Base-by-base conservation (phyloP, 2,329 filamentous ascomycete species). In the Pseudogymnoascus sp. region DNA sequence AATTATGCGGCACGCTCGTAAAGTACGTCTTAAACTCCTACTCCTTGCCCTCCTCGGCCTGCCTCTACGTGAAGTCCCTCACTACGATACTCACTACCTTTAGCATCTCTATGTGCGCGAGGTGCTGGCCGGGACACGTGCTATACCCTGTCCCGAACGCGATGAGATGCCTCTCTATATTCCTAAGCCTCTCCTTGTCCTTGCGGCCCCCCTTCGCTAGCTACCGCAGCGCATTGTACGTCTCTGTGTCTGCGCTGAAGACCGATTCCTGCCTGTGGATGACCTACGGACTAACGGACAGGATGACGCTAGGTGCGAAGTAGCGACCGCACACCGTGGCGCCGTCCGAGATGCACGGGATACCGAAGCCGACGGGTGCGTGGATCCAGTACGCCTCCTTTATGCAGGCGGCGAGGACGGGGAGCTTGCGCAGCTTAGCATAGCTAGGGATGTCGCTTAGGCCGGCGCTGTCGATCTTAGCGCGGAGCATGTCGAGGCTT, bases 371-470 rank as follows among this genome's bases (percentile, higher is more conserved):
- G 3, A 73, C 69, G 6, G 69, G 69, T 0, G 72, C 66, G 61
- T 76, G 72, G 21, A 74, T 66, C 0, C 75, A 72, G 38, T 72
- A 70, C 5, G 73, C 69, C 63, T 78, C 76, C 65, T 76, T 76
- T 59, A 73, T 70, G 66, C 72, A 74, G 58, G 74, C 73, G 52
- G 75, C 72, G 3, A 76, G 68, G 49, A 71, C 73, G 0, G 71
- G 72, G 60, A 76, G 61, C 33, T 71, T 70, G 35, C 70, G 65
- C 2, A 70, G 68, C 60, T 75, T 71, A 0, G 62, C 65, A 55
- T 72, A 72, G 10, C 61, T 65, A 21, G 63, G 58, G 41, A 66
- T 45, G 31, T 64, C 37, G 19, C 65, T 63, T n/a, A 69, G 60
- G 6, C 64, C 19, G 16, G 61, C 65, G 14, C 59, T 58, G 16